Evolutionary conservation across 2,329 filamentous ascomycete genomes (phyloP), one percentile per base, ranked within the genome.

Genomic region (Mycocentrospora acerina): DNA sequence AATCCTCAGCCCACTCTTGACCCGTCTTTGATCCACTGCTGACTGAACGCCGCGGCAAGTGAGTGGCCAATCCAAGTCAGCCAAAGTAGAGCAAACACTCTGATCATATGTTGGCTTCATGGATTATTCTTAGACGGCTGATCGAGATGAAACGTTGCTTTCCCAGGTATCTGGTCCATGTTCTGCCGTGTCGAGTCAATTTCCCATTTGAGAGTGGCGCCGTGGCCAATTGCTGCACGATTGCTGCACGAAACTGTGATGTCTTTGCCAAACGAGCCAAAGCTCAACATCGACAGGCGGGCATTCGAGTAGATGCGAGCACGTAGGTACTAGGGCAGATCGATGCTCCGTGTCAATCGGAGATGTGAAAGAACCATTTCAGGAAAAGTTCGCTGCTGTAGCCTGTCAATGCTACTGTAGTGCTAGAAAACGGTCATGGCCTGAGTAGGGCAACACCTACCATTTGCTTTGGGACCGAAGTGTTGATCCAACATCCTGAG

Each of bases 381-480:
- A 53, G 67, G 68, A 61, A 62, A 65, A 60, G 63, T 51, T 66
- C 63, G 66, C 64, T 64, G 59, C 68, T 72, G 70, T 70, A 72
- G 68, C 68, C 67, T 66, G 58, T 68, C 67, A 70, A 69, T 70
- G 65, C 66, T 67, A 71, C 66, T 63, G 60, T 68, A 60, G 64
- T 67, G 65, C 65, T 68, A 64, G 62, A 64, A 55, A 60, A 64
- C 56, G 62, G 62, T 44, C 61, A 63, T 68, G 67, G 69, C 61
- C 68, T 71, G 67, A 71, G 68, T 67, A 65, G 56, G 53, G 53
- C 63, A 65, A 70, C 69, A 66, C 67, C 60, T 55, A 67, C 60
- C 55, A 55, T 55, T 59, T 57, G 65, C 57, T 62, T 56, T 59
- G 68, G 70, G 70, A 69, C 70, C 72, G 69, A 72, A 40, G 66